These are phyloP conservation scores for Mucor circinelloides DNA, from an alignment of 371 early-diverging fungal genomes.

Conservation along the genomic window DNA sequence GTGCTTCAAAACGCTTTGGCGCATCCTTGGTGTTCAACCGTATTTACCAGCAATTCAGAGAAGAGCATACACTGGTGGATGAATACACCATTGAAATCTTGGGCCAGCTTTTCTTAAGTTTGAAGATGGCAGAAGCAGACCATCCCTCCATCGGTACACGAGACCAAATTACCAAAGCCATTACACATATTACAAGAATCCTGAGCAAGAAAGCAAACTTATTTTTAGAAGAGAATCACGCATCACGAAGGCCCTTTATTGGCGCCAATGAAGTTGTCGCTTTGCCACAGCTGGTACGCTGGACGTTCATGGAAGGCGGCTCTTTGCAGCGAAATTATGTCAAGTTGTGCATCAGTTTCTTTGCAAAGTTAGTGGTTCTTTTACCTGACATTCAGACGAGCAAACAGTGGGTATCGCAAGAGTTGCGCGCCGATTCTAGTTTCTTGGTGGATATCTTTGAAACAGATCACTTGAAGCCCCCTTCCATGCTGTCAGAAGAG, in stretches of 20 bases:
- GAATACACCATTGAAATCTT: conserved; percentile 72
- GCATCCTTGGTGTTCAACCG: conserved; percentile 73
- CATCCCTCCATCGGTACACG: conserved; percentile 65
- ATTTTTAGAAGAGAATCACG: conserved; percentile 43
- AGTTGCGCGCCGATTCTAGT: neutral
- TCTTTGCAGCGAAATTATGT: conserved; percentile 62
- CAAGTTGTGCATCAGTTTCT: conserved; percentile 58
- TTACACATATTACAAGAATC: conserved; percentile 65
- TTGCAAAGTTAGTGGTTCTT: conserved; percentile 37
- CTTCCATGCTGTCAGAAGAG: neutral
- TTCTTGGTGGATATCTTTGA: conserved; percentile 26
- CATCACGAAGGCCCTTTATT: conserved; percentile 51
- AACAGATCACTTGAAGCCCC: conserved; percentile 8
- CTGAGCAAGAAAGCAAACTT: conserved; percentile 46
- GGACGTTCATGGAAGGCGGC: conserved; percentile 64
- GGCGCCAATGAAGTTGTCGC: conserved; percentile 42
- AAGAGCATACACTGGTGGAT: conserved; percentile 62
- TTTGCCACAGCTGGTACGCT: conserved; percentile 53
- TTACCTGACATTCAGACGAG: conserved; percentile 23
- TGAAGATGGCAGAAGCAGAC: conserved; percentile 69
- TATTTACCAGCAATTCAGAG: conserved; percentile 70
- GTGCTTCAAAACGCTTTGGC: conserved; percentile 67
- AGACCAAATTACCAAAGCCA: conserved; percentile 56
- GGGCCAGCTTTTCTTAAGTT: conserved; percentile 65
- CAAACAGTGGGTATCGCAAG: conserved; percentile 29